A percentile compares a stretch with the other conserved stretches of the same genome.
phyloP scores from a whole-genome alignment of 176 grass and related monocot genomes.

The Musa acuminata region DNA sequence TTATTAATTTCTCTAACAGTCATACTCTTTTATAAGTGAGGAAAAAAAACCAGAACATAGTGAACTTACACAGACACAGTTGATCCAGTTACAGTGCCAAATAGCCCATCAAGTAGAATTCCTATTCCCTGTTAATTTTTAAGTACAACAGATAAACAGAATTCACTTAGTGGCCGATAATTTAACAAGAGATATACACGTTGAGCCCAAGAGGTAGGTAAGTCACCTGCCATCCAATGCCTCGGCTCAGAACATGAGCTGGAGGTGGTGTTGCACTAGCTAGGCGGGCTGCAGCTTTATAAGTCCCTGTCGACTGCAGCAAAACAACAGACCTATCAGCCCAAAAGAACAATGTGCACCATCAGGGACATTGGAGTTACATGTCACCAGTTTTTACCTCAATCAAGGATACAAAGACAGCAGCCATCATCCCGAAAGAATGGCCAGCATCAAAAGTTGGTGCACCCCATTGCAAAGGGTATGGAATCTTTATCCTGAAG shows the following conservation, averaged over 20 bases:
- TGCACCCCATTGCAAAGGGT: slow-evolving; percentile 87
- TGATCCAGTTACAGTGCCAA: slow-evolving; percentile 72
- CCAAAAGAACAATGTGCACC: not conserved
- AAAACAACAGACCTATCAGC: slow-evolving; percentile 18
- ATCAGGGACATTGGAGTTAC: too few relatives aligned
- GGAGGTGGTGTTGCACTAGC: slow-evolving; percentile 89
- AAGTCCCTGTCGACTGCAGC: slow-evolving; percentile 71
- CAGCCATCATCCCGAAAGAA: slow-evolving; percentile 90
- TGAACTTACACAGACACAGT: slow-evolving; percentile 80
- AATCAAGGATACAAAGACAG: slow-evolving; percentile 82
- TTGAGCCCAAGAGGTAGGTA: not conserved
- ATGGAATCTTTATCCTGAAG: slow-evolving; percentile 86
- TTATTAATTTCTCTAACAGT: not conserved
- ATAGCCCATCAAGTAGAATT: slow-evolving; percentile 69
- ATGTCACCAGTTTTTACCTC: slow-evolving; percentile 32
- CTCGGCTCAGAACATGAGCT: slow-evolving; percentile 82
- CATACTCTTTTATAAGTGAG: not conserved
- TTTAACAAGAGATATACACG: not conserved
- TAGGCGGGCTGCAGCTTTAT: slow-evolving; percentile 77
- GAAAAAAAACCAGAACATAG: not conserved
- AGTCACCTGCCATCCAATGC: slow-evolving; percentile 84
- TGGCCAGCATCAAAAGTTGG: slow-evolving; percentile 84
- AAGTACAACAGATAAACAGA: not conserved
- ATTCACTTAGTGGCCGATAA: not conserved
- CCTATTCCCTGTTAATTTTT: slow-evolving; percentile 54